These are phyloP conservation scores for Escovopsis sp. DNA, from an alignment of 2,329 filamentous ascomycete genomes.

Conservation along the genomic window DNA sequence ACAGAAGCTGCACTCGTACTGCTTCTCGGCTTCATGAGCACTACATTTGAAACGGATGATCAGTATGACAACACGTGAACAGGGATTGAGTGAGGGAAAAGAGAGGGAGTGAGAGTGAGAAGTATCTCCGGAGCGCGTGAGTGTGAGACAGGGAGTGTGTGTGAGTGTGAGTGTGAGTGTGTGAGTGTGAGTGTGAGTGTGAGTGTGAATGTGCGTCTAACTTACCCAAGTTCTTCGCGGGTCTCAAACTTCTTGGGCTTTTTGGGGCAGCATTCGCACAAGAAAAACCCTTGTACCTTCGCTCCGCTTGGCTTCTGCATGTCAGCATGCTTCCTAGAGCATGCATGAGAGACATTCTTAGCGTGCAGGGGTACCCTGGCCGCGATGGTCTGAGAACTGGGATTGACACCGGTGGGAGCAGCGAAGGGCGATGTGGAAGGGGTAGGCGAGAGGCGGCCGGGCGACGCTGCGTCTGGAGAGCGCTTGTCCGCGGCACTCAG, in stretches of 20 bases:
- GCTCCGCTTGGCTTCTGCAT: conserved; percentile 29
- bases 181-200: not conserved
- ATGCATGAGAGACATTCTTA: conserved; percentile 30
- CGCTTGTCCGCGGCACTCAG: conserved; percentile 30
- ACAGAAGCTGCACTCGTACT: conserved; percentile 86
- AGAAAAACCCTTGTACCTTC: conserved; percentile 38
- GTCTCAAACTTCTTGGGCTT: conserved; percentile 93
- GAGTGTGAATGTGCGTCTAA: not conserved
- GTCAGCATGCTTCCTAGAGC: conserved; percentile 36
- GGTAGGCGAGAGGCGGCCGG: conserved; percentile 34
- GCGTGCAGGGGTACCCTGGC: conserved; percentile 25
- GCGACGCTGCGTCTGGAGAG: conserved; percentile 30
- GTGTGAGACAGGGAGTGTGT: not conserved
- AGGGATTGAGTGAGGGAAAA: not conserved
- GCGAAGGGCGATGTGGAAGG: conserved; percentile 34
- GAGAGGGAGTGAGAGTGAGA: not conserved
- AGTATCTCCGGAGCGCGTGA: not conserved
- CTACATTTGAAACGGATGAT: conserved; percentile 36
- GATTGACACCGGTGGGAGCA: conserved; percentile 30
- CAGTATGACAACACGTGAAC: not conserved
- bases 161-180: not conserved
- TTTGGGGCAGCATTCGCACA: conserved; percentile 93
- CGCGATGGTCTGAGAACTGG: conserved; percentile 31
- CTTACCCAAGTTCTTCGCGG: conserved; percentile 69
- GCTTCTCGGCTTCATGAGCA: conserved; percentile 83